Percentiles rank a stretch among this genome's conserved stretches.
phyloP scores from a whole-genome alignment of 2,329 filamentous ascomycete genomes.

The Hymenoscyphus occultus region DNA sequence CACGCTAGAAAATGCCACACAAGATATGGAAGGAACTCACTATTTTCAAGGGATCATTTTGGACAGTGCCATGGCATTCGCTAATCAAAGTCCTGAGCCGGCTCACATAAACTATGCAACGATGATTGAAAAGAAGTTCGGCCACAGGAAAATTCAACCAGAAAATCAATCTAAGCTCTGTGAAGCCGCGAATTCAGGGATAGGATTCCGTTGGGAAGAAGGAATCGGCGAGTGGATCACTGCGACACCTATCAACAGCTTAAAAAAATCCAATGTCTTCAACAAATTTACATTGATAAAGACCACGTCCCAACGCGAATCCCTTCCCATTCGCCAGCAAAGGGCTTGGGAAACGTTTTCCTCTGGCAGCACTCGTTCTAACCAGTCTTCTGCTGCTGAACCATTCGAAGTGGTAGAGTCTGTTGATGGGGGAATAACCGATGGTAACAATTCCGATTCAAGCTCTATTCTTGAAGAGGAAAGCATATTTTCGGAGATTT shows the following conservation, averaged over 20 bases:
- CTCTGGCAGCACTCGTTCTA: not conserved
- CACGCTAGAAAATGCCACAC: slow-evolving; percentile 20
- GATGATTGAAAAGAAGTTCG: slow-evolving; percentile 26
- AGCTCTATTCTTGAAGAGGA: slow-evolving; percentile 10
- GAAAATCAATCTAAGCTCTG: slow-evolving; percentile 7
- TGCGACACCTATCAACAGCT: slow-evolving; percentile 41
- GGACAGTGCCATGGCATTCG: slow-evolving; percentile 36
- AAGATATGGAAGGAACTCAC: slow-evolving; percentile 10
- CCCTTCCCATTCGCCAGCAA: not conserved
- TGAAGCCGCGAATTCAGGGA: slow-evolving; percentile 11
- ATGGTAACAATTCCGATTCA: slow-evolving; percentile 6
- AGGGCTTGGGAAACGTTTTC: not conserved
- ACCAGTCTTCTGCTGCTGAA: not conserved
- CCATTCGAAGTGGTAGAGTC: slow-evolving; percentile 1
- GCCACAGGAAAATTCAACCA: slow-evolving; percentile 10
- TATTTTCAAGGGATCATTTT: slow-evolving; percentile 32
- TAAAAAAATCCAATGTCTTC: slow-evolving; percentile 14
- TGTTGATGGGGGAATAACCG: not conserved
- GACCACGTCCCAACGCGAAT: not conserved
- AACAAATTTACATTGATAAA: not conserved
- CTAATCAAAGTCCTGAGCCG: slow-evolving; percentile 30
- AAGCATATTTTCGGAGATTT: slow-evolving; percentile 13
- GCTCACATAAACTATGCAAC: slow-evolving; percentile 35
- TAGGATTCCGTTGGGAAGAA: slow-evolving; percentile 51
- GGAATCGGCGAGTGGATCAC: slow-evolving; percentile 56